Evolutionary conservation across 257 asterid genomes (phyloP), one percentile per base, ranked within the genome.

Genomic region (Capsicum pubescens): DNA sequence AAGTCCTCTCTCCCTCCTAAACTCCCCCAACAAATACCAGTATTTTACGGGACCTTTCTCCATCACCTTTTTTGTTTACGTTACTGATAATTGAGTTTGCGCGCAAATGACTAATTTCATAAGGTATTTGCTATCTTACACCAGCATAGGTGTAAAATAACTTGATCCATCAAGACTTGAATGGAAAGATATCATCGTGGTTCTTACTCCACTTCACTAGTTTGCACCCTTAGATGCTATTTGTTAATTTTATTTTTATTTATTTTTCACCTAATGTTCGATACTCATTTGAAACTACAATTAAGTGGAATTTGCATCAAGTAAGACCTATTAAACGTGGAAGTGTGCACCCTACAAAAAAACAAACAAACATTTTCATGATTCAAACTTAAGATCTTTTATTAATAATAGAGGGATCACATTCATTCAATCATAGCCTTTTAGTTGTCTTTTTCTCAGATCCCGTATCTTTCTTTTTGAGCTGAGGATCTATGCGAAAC

Each of bases 11-110:
- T 80, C 56, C 57, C 39, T 80, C 14, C 83, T 46, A n/a, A 15
- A 7, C 21, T 81, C 1, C n/a, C n/a, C 21, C 70, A 61, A 14
- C 4, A 6, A 81, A 42, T 81, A 4, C 50, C 63, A 81, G 50
- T 52, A 81, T 81, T 81, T 81, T 48, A 63, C 77, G 88, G 83
- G 39, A 55, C 85, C 79, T 86, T 90, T 88, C 90, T 87, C 87
- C 82, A 42, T 48, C 52, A 8, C 39, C 8, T 48, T 69, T 26
- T 8, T 8, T 36, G 5, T 44, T 67, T 7, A 7, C 19, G 4
- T 26, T 60, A 1, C 19, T 26, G 21, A 21, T 61, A 61, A 19
- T 21, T 3, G 2, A 61, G 8, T 10, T 19, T 8, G 7, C 6
- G 7, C 7, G 4, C 35, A 19, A 3, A 3, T 61, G 26, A 9